These are phyloP conservation scores for Tylopilus vinaceipallidus DNA, from an alignment of 768 basidiomycete species.

Conservation along the genomic window DNA sequence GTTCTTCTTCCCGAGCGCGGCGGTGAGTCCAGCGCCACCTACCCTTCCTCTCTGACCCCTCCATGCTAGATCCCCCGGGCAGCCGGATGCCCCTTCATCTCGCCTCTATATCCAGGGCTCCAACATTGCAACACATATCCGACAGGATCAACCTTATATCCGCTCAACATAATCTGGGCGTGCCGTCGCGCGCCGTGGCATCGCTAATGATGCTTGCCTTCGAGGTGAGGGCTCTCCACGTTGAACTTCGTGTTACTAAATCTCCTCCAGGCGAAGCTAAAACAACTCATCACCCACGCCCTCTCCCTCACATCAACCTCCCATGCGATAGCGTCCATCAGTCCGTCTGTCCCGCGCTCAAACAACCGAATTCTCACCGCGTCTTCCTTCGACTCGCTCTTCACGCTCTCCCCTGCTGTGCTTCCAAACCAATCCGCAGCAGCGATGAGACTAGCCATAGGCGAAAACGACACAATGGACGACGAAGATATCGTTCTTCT, in stretches of 20 bases:
- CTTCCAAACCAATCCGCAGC: conserved; percentile 79
- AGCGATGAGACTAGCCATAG: conserved; percentile 64
- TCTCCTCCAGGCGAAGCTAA: conserved; percentile 64
- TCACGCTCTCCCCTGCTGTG: conserved; percentile 72
- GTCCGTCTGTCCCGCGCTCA: conserved; percentile 47
- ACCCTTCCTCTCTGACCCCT: not conserved
- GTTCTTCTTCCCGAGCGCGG: conserved; percentile 61
- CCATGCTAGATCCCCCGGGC: conserved; percentile 60
- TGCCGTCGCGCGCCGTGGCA: conserved; percentile 61
- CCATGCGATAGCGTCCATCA: conserved; percentile 73
- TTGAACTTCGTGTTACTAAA: not conserved
- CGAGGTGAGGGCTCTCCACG: conserved; percentile 48
- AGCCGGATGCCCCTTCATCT: conserved; percentile 70
- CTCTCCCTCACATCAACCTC: conserved; percentile 75
- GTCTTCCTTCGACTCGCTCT: conserved; percentile 73
- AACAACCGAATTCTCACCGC: conserved; percentile 52
- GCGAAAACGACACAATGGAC: conserved; percentile 46
- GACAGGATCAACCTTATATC: conserved; percentile 81
- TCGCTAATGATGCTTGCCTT: conserved; percentile 74
- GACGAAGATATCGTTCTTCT: conserved; percentile 50
- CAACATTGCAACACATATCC: conserved; percentile 72
- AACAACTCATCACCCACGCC: conserved; percentile 80
- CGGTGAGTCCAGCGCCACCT: conserved; percentile 38
- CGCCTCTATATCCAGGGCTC: conserved; percentile 69
- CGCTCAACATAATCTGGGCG: conserved; percentile 67